A percentile compares a stretch with the other conserved stretches of the same genome.
phyloP scores from a whole-genome alignment of 1,284 basidiomycete species.

The Cryptococcus sp. region DNA sequence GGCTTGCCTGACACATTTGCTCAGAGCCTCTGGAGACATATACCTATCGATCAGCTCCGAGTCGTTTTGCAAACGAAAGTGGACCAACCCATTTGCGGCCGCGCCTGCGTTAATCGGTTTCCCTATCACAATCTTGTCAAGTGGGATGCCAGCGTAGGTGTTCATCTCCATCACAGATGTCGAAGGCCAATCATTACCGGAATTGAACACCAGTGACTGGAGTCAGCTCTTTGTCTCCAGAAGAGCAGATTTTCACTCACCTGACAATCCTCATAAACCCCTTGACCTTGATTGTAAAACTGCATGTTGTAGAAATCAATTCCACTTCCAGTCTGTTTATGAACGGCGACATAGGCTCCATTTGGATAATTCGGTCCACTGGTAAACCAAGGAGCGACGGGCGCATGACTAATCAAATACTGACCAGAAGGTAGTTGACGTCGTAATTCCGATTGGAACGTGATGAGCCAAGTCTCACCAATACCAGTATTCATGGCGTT shows the following conservation, averaged over 20 bases:
- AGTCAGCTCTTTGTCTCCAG: background rate
- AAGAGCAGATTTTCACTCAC: conserved; percentile 7
- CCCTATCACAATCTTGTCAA: conserved; percentile 46
- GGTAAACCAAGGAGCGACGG: conserved; percentile 45
- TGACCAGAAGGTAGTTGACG: conserved; percentile 30
- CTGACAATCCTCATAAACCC: conserved; percentile 29
- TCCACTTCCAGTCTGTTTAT: conserved; percentile 28
- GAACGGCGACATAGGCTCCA: conserved; percentile 41
- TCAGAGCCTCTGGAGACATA: conserved; percentile 24
- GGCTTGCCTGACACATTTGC: conserved; percentile 34
- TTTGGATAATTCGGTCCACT: conserved; percentile 26
- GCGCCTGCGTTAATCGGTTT: conserved; percentile 37
- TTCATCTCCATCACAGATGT: conserved; percentile 43
- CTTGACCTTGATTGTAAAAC: conserved; percentile 47
- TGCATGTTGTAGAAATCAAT: conserved; percentile 48
- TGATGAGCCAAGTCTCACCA: conserved; percentile 39
- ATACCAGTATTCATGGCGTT: conserved; percentile 35
- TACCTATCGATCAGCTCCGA: conserved; percentile 23
- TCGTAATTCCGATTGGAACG: conserved; percentile 43
- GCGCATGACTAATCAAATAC: conserved; percentile 45
- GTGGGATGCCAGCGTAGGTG: conserved; percentile 32
- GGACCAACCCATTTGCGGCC: conserved; percentile 28
- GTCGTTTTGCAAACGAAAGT: background rate
- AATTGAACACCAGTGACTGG: conserved; percentile 30
- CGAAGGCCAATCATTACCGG: conserved; percentile 30